These are phyloP conservation scores for Hypoxylon rubiginosum DNA, from an alignment of 2,329 filamentous ascomycete species.

Conservation along the genomic window DNA sequence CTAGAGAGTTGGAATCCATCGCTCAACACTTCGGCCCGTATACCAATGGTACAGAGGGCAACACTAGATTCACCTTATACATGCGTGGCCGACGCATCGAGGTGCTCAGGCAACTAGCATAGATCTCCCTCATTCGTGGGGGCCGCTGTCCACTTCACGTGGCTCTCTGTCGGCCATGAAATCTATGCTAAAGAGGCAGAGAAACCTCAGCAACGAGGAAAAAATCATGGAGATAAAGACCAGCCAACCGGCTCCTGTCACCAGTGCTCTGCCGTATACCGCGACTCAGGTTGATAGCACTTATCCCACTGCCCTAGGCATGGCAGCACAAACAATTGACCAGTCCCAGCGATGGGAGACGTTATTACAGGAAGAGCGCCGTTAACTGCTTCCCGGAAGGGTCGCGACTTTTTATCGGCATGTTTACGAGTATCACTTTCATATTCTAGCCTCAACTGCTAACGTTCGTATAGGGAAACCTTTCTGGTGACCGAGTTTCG, in stretches of 20 bases:
- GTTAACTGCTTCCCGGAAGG: conserved; percentile 83
- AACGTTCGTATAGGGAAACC: conserved; percentile 77
- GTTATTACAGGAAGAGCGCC: conserved; percentile 79
- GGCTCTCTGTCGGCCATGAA: too few relatives aligned
- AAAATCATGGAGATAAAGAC: conserved; percentile 10
- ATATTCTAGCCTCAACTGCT: conserved; percentile 42
- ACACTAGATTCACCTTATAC: too few relatives aligned
- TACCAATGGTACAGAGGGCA: too few relatives aligned
- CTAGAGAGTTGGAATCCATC: too few relatives aligned
- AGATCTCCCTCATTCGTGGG: too few relatives aligned
- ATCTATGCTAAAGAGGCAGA: too few relatives aligned
- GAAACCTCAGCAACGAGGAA: too few relatives aligned
- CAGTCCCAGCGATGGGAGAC: conserved; percentile 72
- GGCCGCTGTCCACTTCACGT: too few relatives aligned
- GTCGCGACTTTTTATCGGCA: conserved; percentile 86
- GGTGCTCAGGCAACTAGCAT: too few relatives aligned
- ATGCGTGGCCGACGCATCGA: too few relatives aligned
- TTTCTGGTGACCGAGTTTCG: conserved; percentile 92
- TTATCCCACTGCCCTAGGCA: conserved; percentile 13
- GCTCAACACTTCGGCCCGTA: too few relatives aligned
- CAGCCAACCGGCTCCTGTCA: conserved; percentile 48
- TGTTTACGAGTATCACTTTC: conserved; percentile 14
- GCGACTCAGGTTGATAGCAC: conserved; percentile 20
- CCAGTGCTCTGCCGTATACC: conserved; percentile 46
- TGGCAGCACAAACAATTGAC: conserved; percentile 25